A percentile compares a stretch with the other conserved stretches of the same genome.
Evolutionary conservation across 2,329 filamentous ascomycete genomes (phyloP).

Genomic region (Davidsoniella eucalypti): DNA sequence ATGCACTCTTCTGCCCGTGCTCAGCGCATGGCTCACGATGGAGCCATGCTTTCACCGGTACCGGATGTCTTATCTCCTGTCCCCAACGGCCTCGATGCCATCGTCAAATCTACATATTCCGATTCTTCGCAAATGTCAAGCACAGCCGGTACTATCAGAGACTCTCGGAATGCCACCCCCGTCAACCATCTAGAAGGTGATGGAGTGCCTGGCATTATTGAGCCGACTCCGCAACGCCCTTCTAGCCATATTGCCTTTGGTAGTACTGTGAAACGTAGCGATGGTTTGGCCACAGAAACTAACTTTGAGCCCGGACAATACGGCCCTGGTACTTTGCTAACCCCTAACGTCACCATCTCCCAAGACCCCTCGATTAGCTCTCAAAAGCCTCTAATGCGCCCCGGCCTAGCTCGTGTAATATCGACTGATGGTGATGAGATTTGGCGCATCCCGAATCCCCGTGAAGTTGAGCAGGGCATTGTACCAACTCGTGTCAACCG

Average conservation of each 20-base stretch:
- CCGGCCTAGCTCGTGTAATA: slow-evolving; percentile 22
- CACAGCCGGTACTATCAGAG: slow-evolving; percentile 3
- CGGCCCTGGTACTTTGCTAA: slow-evolving; percentile 1
- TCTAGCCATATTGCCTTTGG: slow-evolving; percentile 44
- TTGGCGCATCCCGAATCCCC: slow-evolving; percentile 76
- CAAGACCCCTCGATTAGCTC: slow-evolving; percentile 25
- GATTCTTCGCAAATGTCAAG: slow-evolving; percentile 4
- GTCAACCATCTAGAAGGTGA: slow-evolving; percentile 3
- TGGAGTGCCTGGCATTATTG: not conserved
- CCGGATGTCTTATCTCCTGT: slow-evolving; percentile 17
- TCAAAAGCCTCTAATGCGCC: slow-evolving; percentile 4
- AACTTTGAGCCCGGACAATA: slow-evolving; percentile 10
- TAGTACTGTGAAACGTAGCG: slow-evolving; percentile 44
- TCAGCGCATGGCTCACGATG: slow-evolving; percentile 44
- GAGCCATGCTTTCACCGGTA: slow-evolving; percentile 21
- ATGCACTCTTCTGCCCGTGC: slow-evolving; percentile 39
- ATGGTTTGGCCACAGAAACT: slow-evolving; percentile 25
- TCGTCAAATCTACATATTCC: slow-evolving; percentile 13
- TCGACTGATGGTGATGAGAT: slow-evolving; percentile 59
- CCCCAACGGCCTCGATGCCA: slow-evolving; percentile 22
- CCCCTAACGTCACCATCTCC: slow-evolving; percentile 22
- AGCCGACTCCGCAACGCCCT: slow-evolving; percentile 2
- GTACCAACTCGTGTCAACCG: slow-evolving; percentile 39
- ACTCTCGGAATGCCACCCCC: slow-evolving; percentile 4
- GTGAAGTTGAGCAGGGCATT: slow-evolving; percentile 74